Percentiles rank a stretch among this genome's conserved stretches.
phyloP scores from a whole-genome alignment of 2,329 filamentous ascomycete species.

The Capronia epimyces region DNA sequence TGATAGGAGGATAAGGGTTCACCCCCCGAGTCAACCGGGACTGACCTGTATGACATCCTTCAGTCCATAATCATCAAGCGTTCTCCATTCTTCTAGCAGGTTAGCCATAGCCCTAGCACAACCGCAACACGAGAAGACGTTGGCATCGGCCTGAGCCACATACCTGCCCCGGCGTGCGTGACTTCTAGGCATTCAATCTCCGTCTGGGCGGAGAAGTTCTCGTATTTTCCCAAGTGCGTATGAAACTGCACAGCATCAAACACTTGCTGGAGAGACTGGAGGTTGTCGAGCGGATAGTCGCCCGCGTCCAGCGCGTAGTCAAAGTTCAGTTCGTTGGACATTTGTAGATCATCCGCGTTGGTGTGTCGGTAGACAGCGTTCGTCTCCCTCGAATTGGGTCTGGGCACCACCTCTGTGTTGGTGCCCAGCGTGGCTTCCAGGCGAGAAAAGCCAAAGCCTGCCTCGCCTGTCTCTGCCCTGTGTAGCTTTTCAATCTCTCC shows the following conservation, averaged over 20 bases:
- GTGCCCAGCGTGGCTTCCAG: neutral
- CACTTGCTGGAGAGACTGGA: constrained; percentile 24
- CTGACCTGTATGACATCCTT: neutral
- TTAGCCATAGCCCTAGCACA: neutral
- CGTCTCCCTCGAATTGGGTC: neutral
- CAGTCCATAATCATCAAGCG: neutral
- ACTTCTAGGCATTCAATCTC: constrained; percentile 15
- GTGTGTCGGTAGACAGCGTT: neutral
- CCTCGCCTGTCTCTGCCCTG: neutral
- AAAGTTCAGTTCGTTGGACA: constrained; percentile 9
- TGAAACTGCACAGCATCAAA: constrained; percentile 23
- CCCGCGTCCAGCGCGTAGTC: constrained; percentile 9
- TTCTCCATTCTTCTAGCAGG: neutral
- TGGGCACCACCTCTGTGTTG: neutral
- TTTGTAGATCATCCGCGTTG: neutral
- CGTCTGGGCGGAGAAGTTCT: constrained; percentile 20
- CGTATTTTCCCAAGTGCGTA: constrained; percentile 11
- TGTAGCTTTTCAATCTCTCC: neutral
- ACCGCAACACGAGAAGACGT: neutral
- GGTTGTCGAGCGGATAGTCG: constrained; percentile 16
- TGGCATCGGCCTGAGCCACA: too few species aligned
- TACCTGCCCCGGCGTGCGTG: neutral
- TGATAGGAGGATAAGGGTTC: too few species aligned
- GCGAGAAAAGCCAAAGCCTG: neutral
- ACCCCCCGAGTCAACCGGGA: constrained; percentile 20